Percentiles rank a stretch among this genome's conserved stretches.
These are phyloP conservation scores for Chlamydomonas sp. DNA, from an alignment of 139 green algal genomes.

Conservation along the genomic window DNA sequence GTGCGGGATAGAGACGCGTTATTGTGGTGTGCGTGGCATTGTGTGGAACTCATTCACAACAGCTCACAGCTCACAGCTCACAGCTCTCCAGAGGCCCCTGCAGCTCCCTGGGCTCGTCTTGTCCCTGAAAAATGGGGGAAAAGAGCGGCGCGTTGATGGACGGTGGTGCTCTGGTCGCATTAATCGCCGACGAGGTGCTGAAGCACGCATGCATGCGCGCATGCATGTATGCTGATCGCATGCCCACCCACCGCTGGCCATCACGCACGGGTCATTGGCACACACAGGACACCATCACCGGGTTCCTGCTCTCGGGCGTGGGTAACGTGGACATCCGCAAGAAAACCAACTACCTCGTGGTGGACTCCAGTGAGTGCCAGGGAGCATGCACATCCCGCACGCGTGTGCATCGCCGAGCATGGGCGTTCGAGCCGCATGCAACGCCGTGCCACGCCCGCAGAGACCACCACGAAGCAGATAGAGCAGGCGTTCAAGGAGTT, in stretches of 20 bases:
- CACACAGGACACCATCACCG: slow-evolving; percentile 93
- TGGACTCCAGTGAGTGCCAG: slow-evolving; percentile 75
- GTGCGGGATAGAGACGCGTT: too few relatives aligned
- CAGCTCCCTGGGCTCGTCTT: too few relatives aligned
- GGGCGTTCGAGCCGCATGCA: background rate
- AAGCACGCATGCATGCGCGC: background rate
- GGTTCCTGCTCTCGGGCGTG: slow-evolving; percentile 92
- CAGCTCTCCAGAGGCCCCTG: too few relatives aligned
- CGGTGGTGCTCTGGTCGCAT: slow-evolving; percentile 28
- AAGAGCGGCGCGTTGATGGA: too few relatives aligned
- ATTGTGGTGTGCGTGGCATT: too few relatives aligned
- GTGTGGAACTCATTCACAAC: too few relatives aligned
- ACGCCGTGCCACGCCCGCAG: background rate
- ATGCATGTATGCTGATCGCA: background rate
- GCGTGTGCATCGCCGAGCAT: background rate
- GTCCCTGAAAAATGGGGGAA: too few relatives aligned
- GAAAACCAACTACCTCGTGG: slow-evolving; percentile 90
- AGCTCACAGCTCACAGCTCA: too few relatives aligned
- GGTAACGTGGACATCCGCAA: slow-evolving; percentile 87
- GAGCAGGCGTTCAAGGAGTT: slow-evolving; percentile 93
- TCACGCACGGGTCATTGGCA: too few relatives aligned
- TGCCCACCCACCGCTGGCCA: background rate
- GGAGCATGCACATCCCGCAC: too few relatives aligned
- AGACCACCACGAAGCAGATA: slow-evolving; percentile 71
- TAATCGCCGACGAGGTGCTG: slow-evolving; percentile 37